phyloP scores from a whole-genome alignment of 2,329 filamentous ascomycete species.

The Metarhizium guizhouense region DNA sequence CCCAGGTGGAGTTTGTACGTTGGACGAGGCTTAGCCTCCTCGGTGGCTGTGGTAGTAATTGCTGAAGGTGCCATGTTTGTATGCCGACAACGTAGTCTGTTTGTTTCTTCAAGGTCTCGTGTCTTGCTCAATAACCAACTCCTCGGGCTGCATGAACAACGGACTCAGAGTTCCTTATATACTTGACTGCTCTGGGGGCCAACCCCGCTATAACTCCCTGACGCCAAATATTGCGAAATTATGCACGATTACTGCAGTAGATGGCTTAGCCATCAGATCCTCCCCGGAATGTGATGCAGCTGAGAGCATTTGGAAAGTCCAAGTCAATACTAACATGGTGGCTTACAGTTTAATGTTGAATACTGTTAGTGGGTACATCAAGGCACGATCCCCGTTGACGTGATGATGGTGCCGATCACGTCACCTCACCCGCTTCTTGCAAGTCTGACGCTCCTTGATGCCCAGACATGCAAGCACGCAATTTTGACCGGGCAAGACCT shows the following conservation, averaged over 20 bases:
- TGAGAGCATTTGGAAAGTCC: background rate
- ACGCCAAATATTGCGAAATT: constrained; percentile 2
- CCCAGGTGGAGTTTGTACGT: constrained; percentile 17
- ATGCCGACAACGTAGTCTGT: background rate
- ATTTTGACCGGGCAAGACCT: constrained; percentile 1
- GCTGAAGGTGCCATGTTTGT: constrained; percentile 15
- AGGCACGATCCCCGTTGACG: constrained; percentile 6
- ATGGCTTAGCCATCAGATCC: background rate
- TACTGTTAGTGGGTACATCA: background rate
- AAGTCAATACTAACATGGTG: background rate
- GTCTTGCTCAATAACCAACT: background rate
- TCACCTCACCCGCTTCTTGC: constrained; percentile 6
- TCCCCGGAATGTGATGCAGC: background rate
- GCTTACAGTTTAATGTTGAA: too few relatives aligned
- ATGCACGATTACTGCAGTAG: background rate
- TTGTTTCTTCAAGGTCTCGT: background rate
- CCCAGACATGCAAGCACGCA: constrained; percentile 4
- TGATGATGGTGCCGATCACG: constrained; percentile 12
- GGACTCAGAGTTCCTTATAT: background rate
- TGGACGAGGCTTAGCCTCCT: constrained; percentile 4
- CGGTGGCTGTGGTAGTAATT: constrained; percentile 6
- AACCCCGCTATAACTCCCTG: constrained; percentile 1
- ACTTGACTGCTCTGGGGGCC: background rate
- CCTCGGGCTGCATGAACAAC: background rate
- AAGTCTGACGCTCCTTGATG: background rate